phyloP scores from a whole-genome alignment of 768 basidiomycete genomes.

The Phaeotremella skinneri region DNA sequence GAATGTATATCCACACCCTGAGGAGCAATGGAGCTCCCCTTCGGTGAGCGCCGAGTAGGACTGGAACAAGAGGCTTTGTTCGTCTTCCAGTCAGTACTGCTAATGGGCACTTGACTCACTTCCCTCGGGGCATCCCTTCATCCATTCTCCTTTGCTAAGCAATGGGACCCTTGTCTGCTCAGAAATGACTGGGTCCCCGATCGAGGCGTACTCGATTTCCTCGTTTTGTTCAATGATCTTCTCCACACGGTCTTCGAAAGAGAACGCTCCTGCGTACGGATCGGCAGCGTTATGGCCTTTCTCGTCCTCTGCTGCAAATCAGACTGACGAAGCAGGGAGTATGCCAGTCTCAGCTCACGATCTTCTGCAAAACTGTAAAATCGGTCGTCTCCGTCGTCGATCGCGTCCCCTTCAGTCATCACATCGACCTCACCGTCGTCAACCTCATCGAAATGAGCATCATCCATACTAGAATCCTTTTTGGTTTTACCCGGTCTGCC shows the following conservation, averaged over 20 bases:
- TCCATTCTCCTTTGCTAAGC: conserved; percentile 89
- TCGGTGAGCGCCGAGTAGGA: conserved; percentile 72
- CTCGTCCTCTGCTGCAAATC: conserved; percentile 7
- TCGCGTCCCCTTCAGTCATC: conserved; percentile 54
- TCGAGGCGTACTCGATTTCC: conserved; percentile 59
- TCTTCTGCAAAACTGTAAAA: conserved; percentile 53
- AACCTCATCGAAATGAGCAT: not conserved
- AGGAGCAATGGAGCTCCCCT: conserved; percentile 67
- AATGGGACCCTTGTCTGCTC: conserved; percentile 49
- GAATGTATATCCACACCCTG: conserved; percentile 66
- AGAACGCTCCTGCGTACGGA: conserved; percentile 91
- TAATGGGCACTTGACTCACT: conserved; percentile 41
- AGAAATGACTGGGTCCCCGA: conserved; percentile 48
- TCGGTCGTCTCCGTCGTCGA: conserved; percentile 56
- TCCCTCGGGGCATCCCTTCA: conserved; percentile 94
- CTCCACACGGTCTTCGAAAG: conserved; percentile 88
- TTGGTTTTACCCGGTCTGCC: not conserved
- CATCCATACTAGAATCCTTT: not conserved
- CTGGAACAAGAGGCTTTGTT: conserved; percentile 82
- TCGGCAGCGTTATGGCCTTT: conserved; percentile 57
- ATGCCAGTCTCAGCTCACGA: conserved; percentile 54
- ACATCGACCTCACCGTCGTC: conserved; percentile 23
- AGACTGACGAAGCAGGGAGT: not conserved
- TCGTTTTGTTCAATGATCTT: conserved; percentile 91
- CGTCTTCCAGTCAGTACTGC: conserved; percentile 51